Conservation (phyloP, 805 yeast species). For the Wickerhamomyces sydowiorum region DNA sequence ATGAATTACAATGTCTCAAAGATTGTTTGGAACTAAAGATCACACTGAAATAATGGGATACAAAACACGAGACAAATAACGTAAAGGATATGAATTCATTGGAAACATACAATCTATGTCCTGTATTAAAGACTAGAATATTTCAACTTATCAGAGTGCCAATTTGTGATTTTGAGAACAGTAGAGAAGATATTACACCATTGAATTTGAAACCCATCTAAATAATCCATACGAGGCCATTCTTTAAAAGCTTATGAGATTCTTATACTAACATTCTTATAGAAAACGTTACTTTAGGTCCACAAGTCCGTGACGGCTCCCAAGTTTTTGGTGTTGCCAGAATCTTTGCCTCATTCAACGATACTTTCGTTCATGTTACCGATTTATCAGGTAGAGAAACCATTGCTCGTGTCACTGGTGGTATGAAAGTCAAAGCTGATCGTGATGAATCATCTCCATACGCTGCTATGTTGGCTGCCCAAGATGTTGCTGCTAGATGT, state of each 20-base stretch:
- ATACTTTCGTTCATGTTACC: constrained; percentile 99
- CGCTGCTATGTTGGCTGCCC: constrained; percentile 99
- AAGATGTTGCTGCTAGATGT: constrained; percentile 98
- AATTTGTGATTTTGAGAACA: no score
- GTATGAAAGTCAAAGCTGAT: constrained; percentile 99
- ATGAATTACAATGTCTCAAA: not conserved
- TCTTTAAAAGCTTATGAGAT: not conserved
- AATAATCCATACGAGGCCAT: no score
- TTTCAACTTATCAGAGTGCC: no score
- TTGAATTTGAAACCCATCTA: no score
- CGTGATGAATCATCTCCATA: constrained; percentile 99
- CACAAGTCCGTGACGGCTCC: constrained; percentile 94
- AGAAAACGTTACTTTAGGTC: constrained; percentile 65
- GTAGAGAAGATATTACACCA: no score
- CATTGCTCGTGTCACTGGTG: constrained; percentile 99
- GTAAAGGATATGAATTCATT: no score
- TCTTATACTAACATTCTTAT: constrained; percentile 17
- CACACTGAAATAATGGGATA: no score
- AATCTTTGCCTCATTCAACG: constrained; percentile 99
- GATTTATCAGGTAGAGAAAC: constrained; percentile 99
- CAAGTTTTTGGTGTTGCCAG: constrained; percentile 99
- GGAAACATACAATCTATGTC: not conserved
- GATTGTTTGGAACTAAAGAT: no score
- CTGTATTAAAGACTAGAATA: not conserved
- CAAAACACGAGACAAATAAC: no score